A percentile compares a stretch with the other conserved stretches of the same genome.
Evolutionary conservation across 176 grass and related monocot species (phyloP).

Genomic region (Ananas comosus): DNA sequence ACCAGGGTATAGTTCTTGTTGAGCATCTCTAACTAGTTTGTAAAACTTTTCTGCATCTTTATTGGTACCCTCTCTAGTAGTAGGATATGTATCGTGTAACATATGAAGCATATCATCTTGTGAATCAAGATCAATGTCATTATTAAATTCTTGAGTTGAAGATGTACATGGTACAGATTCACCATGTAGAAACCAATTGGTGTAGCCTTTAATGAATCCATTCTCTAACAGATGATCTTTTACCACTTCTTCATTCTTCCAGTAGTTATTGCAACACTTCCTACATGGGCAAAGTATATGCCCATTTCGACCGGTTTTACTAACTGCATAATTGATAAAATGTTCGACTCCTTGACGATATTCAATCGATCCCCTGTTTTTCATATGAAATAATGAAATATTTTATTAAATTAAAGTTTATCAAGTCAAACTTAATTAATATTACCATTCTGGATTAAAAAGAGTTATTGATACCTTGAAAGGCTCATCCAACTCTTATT

Average conservation of each 20-base stretch:
- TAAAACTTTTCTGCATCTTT: neutral
- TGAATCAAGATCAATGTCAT: neutral
- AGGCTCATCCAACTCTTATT: no score
- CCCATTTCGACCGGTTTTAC: no score
- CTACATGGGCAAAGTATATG: constrained; percentile 16
- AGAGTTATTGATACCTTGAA: no score
- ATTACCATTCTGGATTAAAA: no score
- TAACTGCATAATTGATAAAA: no score
- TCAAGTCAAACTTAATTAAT: no score
- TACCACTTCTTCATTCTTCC: neutral
- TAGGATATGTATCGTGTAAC: neutral
- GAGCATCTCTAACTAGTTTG: neutral
- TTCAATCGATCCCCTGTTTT: no score
- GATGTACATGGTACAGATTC: neutral
- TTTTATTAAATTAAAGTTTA: no score
- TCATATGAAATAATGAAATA: no score
- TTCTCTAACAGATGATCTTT: neutral
- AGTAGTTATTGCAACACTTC: constrained; percentile 1
- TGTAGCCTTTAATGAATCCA: neutral
- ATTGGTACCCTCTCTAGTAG: neutral
- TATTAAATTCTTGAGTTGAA: neutral
- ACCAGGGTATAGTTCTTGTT: neutral
- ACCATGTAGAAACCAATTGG: neutral
- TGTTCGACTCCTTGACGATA: no score
- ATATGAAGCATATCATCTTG: neutral